Percentiles rank a stretch among this genome's conserved stretches.
These are phyloP conservation scores for Populus ilicifolia DNA, from an alignment of 345 rosid species.

Conservation along the genomic window DNA sequence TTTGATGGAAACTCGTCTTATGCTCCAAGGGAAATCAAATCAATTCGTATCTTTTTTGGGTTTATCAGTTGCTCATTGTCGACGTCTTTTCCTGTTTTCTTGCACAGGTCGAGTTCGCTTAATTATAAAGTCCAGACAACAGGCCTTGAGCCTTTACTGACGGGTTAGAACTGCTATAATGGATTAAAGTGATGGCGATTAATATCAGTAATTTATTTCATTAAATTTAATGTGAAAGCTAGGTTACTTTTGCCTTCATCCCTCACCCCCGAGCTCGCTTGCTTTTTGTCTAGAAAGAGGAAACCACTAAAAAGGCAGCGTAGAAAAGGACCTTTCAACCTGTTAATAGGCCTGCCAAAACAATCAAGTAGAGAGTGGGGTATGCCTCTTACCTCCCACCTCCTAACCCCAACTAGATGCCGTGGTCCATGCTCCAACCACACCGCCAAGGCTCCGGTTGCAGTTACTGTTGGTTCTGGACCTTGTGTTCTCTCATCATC, in stretches of 20 bases:
- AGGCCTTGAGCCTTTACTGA: no score
- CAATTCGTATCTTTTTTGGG: no score
- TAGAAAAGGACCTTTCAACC: slow-evolving; percentile 24
- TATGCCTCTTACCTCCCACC: not conserved
- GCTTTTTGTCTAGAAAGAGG: no score
- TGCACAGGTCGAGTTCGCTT: no score
- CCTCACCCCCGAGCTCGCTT: not conserved
- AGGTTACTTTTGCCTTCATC: not conserved
- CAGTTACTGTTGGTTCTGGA: not conserved
- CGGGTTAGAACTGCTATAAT: no score
- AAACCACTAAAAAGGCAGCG: not conserved
- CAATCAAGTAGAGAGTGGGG: slow-evolving; percentile 6
- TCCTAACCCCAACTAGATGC: not conserved
- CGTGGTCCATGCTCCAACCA: slow-evolving; percentile 8
- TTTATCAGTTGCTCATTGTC: no score
- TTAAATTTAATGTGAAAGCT: not conserved
- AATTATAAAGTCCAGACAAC: no score
- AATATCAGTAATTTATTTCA: no score
- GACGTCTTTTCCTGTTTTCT: no score
- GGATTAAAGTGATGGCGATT: no score
- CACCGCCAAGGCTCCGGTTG: not conserved
- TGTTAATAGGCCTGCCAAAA: slow-evolving; percentile 12
- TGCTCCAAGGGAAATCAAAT: no score
- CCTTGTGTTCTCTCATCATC: not conserved
- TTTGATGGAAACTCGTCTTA: no score